These are phyloP conservation scores for Colletotrichum cordylinicola DNA, from an alignment of 2,329 filamentous ascomycete genomes.

Conservation along the genomic window DNA sequence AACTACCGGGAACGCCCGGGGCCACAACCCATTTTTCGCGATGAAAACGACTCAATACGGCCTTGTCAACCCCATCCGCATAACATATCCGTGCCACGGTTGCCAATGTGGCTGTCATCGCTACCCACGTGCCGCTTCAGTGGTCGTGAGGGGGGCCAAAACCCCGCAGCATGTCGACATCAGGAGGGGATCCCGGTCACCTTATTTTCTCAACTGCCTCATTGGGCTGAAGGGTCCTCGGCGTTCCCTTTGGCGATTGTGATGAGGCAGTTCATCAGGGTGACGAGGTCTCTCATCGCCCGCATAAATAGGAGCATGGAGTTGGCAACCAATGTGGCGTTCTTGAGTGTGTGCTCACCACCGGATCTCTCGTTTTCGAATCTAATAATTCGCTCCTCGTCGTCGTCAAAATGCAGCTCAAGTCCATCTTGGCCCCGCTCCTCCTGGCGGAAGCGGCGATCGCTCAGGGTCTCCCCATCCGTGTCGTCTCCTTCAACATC, in stretches of 20 bases:
- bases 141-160: neutral
- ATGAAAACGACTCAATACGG: neutral
- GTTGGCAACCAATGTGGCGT: neutral
- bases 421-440: neutral
- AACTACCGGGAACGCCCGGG: neutral
- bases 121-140: neutral
- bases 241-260: neutral
- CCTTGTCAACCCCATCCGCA: neutral
- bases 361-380: neutral
- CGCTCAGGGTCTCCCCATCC: conserved; percentile 42
- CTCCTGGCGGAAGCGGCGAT: neutral
- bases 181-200: neutral
- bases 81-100: neutral
- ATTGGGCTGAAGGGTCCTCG: neutral
- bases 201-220: neutral
- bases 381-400: neutral
- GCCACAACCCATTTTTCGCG: neutral
- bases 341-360: neutral
- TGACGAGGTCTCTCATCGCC: neutral
- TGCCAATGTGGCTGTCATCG: neutral
- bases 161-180: neutral
- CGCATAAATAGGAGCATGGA: neutral
- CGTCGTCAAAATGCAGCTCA: conserved; percentile 5
- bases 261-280: neutral
- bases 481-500: conserved; percentile 71